Conservation (phyloP, 805 yeast species). For the Zygotorulaspora danielsina region DNA sequence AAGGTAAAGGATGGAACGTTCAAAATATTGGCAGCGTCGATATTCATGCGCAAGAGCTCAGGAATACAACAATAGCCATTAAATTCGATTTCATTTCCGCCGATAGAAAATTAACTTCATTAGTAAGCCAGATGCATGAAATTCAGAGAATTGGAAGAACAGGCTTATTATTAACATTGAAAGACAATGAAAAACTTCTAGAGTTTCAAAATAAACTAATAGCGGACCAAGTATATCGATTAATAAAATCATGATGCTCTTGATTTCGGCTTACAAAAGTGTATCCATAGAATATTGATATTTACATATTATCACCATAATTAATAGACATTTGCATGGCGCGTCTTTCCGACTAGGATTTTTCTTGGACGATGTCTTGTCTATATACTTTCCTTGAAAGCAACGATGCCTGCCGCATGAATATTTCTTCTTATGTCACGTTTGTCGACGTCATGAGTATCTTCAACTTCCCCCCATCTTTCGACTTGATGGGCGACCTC, state of each 20-base stretch:
- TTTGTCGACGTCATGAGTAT: slow-evolving; percentile 95
- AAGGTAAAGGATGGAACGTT: slow-evolving; percentile 23
- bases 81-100: slow-evolving; percentile 15
- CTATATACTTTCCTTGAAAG: too few relatives aligned
- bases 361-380: too few relatives aligned
- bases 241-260: slow-evolving; percentile 14
- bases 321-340: too few relatives aligned
- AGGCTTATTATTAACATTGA: slow-evolving; percentile 21
- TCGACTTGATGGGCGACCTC: slow-evolving; percentile 83
- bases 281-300: slow-evolving; percentile 6
- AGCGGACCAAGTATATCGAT: slow-evolving; percentile 25
- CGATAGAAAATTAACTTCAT: slow-evolving; percentile 3
- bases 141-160: slow-evolving; percentile 30
- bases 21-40: slow-evolving; percentile 19
- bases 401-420: slow-evolving; percentile 67
- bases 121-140: slow-evolving; percentile 14
- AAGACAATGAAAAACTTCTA: slow-evolving; percentile 18
- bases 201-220: slow-evolving; percentile 27
- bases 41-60: slow-evolving; percentile 22
- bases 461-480: slow-evolving; percentile 98
- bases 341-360: too few relatives aligned
- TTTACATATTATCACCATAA: slow-evolving; percentile 1
- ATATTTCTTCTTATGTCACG: slow-evolving; percentile 82
- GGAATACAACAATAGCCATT: slow-evolving; percentile 16
- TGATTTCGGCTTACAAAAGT: not conserved